Conservation (phyloP, 495 filamentous ascomycete genomes). For the Penicillium odoratum region DNA sequence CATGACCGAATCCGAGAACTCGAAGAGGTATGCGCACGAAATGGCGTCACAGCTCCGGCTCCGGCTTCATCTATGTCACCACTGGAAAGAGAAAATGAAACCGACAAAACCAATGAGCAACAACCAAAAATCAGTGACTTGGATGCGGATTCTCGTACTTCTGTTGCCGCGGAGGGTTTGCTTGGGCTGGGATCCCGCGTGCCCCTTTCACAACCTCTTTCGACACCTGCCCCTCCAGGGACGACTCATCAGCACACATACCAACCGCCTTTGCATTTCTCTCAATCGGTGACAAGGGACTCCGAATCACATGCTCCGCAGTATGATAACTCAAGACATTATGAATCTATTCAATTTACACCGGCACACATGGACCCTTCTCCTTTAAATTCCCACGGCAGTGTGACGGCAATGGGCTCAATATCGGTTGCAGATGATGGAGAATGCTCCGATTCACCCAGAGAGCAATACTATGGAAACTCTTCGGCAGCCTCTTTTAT, state of each 20-base stretch:
- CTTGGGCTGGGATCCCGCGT: slow-evolving; percentile 19
- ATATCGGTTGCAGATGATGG: slow-evolving; percentile 30
- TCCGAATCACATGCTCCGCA: slow-evolving; percentile 4
- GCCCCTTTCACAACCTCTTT: background rate
- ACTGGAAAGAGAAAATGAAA: background rate
- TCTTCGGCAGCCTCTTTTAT: slow-evolving; percentile 46
- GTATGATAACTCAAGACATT: background rate
- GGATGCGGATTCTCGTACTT: slow-evolving; percentile 21
- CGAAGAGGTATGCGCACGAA: slow-evolving; percentile 32
- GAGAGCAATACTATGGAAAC: slow-evolving; percentile 42
- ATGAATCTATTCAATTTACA: background rate
- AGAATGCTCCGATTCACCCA: slow-evolving; percentile 24
- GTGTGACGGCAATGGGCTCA: slow-evolving; percentile 40
- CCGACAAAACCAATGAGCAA: slow-evolving; percentile 4
- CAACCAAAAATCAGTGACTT: slow-evolving; percentile 5
- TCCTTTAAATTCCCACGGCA: slow-evolving; percentile 25
- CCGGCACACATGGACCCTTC: slow-evolving; percentile 16
- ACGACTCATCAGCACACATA: background rate
- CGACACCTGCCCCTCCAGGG: slow-evolving; percentile 1
- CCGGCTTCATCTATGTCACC: slow-evolving; percentile 17
- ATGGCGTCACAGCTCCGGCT: slow-evolving; percentile 29
- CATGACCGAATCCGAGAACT: slow-evolving; percentile 40
- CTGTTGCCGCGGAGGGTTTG: slow-evolving; percentile 26
- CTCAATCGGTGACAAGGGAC: slow-evolving; percentile 2
- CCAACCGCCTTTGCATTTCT: slow-evolving; percentile 1